These are phyloP conservation scores for Trichoderma brevicompactum DNA, from an alignment of 2,329 filamentous ascomycete genomes.

Conservation along the genomic window DNA sequence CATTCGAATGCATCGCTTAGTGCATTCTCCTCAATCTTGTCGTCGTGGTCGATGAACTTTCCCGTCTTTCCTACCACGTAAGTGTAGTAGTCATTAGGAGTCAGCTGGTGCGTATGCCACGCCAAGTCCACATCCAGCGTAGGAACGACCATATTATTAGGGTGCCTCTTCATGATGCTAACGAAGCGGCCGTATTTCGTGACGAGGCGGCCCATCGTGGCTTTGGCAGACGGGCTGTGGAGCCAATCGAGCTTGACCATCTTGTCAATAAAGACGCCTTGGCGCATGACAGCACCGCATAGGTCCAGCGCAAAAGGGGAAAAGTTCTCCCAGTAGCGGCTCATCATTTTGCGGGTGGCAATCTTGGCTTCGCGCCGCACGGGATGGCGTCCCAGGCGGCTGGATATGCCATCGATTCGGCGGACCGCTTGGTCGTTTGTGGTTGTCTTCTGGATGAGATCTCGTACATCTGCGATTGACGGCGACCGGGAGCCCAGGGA, in stretches of 20 bases:
- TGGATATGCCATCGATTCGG: constrained; percentile 44
- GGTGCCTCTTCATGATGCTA: constrained; percentile 57
- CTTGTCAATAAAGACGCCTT: constrained; percentile 70
- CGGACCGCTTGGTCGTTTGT: constrained; percentile 44
- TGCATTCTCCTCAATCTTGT: constrained; percentile 73
- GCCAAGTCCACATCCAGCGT: constrained; percentile 76
- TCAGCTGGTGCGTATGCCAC: constrained; percentile 82
- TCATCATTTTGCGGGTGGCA: constrained; percentile 69
- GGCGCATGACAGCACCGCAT: constrained; percentile 66
- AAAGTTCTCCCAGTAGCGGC: constrained; percentile 69
- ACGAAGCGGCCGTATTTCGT: constrained; percentile 70
- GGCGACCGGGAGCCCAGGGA: not conserved
- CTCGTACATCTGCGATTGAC: constrained; percentile 57
- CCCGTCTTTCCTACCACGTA: constrained; percentile 54
- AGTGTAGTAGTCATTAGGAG: constrained; percentile 63
- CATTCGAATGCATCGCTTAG: constrained; percentile 70
- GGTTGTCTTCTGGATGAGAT: constrained; percentile 54
- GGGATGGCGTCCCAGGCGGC: constrained; percentile 32
- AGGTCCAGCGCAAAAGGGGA: constrained; percentile 69
- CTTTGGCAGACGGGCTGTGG: constrained; percentile 66
- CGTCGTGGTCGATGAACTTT: constrained; percentile 79
- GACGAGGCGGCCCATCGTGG: constrained; percentile 68
- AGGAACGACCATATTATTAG: constrained; percentile 62
- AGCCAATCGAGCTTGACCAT: constrained; percentile 81
- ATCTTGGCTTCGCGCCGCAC: constrained; percentile 43